Percentiles rank a stretch among this genome's conserved stretches.
Evolutionary conservation across 768 basidiomycete genomes (phyloP).

Genomic region (Boletellus sp.): DNA sequence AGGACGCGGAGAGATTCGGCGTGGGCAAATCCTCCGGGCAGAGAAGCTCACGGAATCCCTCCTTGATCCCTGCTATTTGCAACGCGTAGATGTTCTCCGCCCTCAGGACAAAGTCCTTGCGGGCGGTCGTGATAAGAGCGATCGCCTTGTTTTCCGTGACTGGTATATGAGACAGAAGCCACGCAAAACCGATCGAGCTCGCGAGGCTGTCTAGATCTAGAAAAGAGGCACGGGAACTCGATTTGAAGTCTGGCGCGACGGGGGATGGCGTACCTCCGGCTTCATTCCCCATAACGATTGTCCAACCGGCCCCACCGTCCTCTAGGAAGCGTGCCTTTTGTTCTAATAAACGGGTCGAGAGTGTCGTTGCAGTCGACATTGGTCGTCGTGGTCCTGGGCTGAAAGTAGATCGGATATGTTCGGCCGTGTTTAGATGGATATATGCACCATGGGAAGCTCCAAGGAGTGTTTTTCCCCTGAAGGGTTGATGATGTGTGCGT

Average conservation of each 20-base stretch:
- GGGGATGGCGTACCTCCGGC: slow-evolving; percentile 67
- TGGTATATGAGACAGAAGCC: slow-evolving; percentile 48
- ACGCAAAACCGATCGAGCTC: slow-evolving; percentile 80
- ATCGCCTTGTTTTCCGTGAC: slow-evolving; percentile 47
- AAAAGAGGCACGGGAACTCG: not conserved
- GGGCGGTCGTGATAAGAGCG: slow-evolving; percentile 68
- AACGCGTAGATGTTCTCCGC: slow-evolving; percentile 86
- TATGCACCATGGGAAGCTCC: not conserved
- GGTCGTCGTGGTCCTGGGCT: slow-evolving; percentile 1
- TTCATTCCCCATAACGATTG: slow-evolving; percentile 91
- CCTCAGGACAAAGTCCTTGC: slow-evolving; percentile 70
- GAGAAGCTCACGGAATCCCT: slow-evolving; percentile 54
- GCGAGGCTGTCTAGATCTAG: slow-evolving; percentile 89
- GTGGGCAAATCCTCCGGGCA: slow-evolving; percentile 63
- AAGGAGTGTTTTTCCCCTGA: not conserved
- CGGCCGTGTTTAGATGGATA: not conserved
- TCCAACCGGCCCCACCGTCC: slow-evolving; percentile 67
- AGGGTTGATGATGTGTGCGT: not conserved
- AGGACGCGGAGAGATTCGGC: slow-evolving; percentile 43
- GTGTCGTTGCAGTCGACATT: slow-evolving; percentile 22
- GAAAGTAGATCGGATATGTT: not conserved
- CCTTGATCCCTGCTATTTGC: slow-evolving; percentile 48
- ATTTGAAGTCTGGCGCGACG: not conserved
- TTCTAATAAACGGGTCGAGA: slow-evolving; percentile 39
- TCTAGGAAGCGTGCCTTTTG: slow-evolving; percentile 60